Base-by-base conservation (phyloP, 345 rosid genomes). In the Rhodomyrtus tomentosa region DNA sequence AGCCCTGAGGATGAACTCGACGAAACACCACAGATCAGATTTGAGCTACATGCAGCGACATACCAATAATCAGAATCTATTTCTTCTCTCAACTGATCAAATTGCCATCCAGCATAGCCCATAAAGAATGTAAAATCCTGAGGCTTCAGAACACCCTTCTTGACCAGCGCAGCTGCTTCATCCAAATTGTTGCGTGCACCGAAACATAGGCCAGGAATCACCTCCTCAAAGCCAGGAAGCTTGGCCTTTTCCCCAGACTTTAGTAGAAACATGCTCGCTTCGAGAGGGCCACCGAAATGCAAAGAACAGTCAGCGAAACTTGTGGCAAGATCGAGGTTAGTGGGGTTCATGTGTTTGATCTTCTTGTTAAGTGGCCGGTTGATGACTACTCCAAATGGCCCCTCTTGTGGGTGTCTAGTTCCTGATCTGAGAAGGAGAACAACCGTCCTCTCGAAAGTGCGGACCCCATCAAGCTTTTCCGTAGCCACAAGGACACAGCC, bases 401-500 rank as follows among this genome's bases (percentile, higher is more conserved):
- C 98, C 84, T 94, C 98, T 87, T 91, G 98, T 24, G 98, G 96
- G 87, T 93, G 94, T 53, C 92, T 90, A 42, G 96, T 91, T 84
- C 98, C 99, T 25, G 96, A 90, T 89, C 94, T 93, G 48, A 96
- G 93, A 84, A 96, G 98, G 76, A 96, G 98, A 90, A 96, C 95
- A 21, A 96, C 99, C 0, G 96, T 92, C 82, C 98, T 93, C 48
- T 94, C 98, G 80, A 96, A 96, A 40, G 97, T 90, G 62, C 91
- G 90, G 50, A 94, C 91, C 62, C 98, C 97, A 24, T 96, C 98
- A 49, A 96, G 95, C 91, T 94, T 95, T 92, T 94, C 96, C 7
- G 98, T 96, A 40, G 99, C 99, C 82, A 96, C 95, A 83, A 96
- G 96, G 89, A 96, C 96, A 29, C 95, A 95, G 36, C 98, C 99